These are phyloP conservation scores for carrot (Daucus carota) DNA, from an alignment of 129 eudicot species.

Conservation along the genomic window DH1_v3.0 NC_030386.2:26700501-26701000, in stretches of 20 bases:
- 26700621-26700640: slow-evolving; percentile 57
- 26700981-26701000: slow-evolving; percentile 1
- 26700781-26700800: slow-evolving; percentile 45
- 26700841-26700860: slow-evolving; percentile 86
- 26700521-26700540: background rate
- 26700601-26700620: slow-evolving; percentile 52
- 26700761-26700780: slow-evolving; percentile 66
- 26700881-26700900: slow-evolving; percentile 73
- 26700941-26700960: slow-evolving; percentile 20
- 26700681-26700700: slow-evolving; percentile 40
- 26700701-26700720: slow-evolving; percentile 56
- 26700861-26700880: slow-evolving; percentile 92
- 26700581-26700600: slow-evolving; percentile 61
- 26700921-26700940: background rate
- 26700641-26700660: slow-evolving; percentile 5
- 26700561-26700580: slow-evolving; percentile 14
- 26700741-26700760: slow-evolving; percentile 74
- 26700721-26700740: slow-evolving; percentile 49
- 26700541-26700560: background rate
- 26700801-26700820: slow-evolving; percentile 94
- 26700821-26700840: slow-evolving; percentile 78
- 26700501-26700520: slow-evolving; percentile 18
- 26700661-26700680: slow-evolving; percentile 12
- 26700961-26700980: slow-evolving; percentile 12
- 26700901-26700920: background rate